phyloP scores from a whole-genome alignment of 2,329 filamentous ascomycete genomes.

The Akanthomyces lecanii region DNA sequence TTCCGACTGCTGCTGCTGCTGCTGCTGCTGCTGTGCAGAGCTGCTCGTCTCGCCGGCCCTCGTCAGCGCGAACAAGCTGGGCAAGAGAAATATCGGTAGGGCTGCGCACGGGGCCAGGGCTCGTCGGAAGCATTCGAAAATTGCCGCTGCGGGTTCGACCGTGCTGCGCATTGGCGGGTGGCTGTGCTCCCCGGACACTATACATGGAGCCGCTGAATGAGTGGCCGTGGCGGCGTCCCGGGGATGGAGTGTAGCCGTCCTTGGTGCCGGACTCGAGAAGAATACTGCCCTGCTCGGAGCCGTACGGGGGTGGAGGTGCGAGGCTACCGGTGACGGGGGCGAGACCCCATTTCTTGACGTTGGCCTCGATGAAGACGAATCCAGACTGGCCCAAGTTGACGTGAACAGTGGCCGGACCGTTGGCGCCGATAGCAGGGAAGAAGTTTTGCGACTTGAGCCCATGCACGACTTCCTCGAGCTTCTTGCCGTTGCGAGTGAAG shows the following conservation, averaged over 20 bases:
- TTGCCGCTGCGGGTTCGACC: slow-evolving; percentile 73
- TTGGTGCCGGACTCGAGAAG: slow-evolving; percentile 80
- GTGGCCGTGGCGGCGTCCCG: slow-evolving; percentile 43
- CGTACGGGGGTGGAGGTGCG: slow-evolving; percentile 92
- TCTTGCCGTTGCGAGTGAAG: slow-evolving; percentile 97
- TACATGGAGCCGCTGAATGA: slow-evolving; percentile 37
- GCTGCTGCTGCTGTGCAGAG: slow-evolving; percentile 28
- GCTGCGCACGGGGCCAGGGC: slow-evolving; percentile 82
- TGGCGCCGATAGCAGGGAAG: slow-evolving; percentile 95
- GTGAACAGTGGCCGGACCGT: slow-evolving; percentile 86
- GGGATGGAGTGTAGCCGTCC: slow-evolving; percentile 47
- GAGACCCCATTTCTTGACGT: slow-evolving; percentile 99
- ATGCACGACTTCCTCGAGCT: slow-evolving; percentile 88
- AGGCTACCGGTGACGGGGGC: slow-evolving; percentile 94
- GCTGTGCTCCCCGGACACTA: slow-evolving; percentile 36
- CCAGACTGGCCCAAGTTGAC: slow-evolving; percentile 98
- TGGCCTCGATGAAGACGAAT: slow-evolving; percentile 98
- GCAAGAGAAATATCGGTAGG: slow-evolving; percentile 95
- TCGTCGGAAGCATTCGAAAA: slow-evolving; percentile 72
- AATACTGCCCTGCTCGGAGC: slow-evolving; percentile 94
- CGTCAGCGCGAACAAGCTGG: slow-evolving; percentile 69
- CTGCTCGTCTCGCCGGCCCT: slow-evolving; percentile 68
- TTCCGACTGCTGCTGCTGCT: slow-evolving; percentile 23
- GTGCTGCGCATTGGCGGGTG: slow-evolving; percentile 57
- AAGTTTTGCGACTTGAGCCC: slow-evolving; percentile 94